Evolutionary conservation across 257 asterid genomes (phyloP), one percentile per base, ranked within the genome.

Genomic region (Solanum clarkiae): DNA sequence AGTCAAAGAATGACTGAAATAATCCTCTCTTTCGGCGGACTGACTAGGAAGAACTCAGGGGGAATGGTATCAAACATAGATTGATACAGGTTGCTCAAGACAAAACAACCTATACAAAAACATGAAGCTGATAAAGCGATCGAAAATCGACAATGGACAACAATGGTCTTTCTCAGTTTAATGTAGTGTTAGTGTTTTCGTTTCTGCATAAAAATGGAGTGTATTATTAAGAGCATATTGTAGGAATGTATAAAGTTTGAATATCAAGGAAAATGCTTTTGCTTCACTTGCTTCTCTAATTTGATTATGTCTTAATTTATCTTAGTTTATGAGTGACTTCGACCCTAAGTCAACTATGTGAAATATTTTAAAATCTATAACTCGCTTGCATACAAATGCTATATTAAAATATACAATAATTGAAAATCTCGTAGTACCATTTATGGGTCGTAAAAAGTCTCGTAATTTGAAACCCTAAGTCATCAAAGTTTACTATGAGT

Each of bases 1-100:
- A 86, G 92, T 70, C 88, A 68, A 49, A 88, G 72, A 71, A 85
- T 94, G 93, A 85, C 88, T 1, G 87, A 90, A 47, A 55, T 91
- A 32, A 89, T 93, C 59, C 90, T 85, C 42, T 51, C 89, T 17
- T 84, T 89, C 56, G 29, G 87, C 13, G 86, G 88, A 66, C 79
- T 26, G 80, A 32, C 87, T 65, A 84, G 80, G 88, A 72, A 54
- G 77, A 83, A 32, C 53, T 22, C 85, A 71, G 84, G 57, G 13
- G 57, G 6, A 18, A 17, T 71, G 36, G 26, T 45, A 72, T 45
- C 80, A 72, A 45, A 44, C 40, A 11, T 10, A 12, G 81, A 12
- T n/a, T 45, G 40, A 75, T 1, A 22, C 2, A 22, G 18, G 80
- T 12, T 20, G 47, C 59, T 74, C 81, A 22, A 47, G 81, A 47